A percentile compares a stretch with the other conserved stretches of the same genome.
These are phyloP conservation scores for Solanum rostratum DNA, from an alignment of 257 asterid genomes.

Conservation along the genomic window DNA sequence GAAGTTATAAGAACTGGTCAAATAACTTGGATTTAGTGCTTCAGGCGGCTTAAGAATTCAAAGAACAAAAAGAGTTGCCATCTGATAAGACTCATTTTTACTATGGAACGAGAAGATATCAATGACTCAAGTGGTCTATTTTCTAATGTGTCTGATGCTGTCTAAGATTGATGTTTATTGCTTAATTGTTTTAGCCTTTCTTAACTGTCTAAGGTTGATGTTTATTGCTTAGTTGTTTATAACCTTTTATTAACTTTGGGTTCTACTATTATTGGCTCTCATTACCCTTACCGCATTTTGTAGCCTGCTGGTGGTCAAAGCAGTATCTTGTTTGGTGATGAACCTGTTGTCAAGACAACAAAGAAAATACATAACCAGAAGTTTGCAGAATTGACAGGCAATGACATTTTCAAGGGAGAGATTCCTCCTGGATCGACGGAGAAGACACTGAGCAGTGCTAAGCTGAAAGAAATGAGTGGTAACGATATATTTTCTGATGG, in stretches of 20 bases:
- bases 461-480: slow-evolving; percentile 86
- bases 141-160: not conserved
- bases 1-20: not conserved
- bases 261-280: not conserved
- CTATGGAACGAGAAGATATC: not conserved
- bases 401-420: slow-evolving; percentile 85
- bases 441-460: slow-evolving; percentile 68
- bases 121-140: not conserved
- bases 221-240: not conserved
- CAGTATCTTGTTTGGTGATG: slow-evolving; percentile 68
- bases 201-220: not conserved
- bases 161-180: not conserved
- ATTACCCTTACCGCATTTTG: not conserved
- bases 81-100: not conserved
- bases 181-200: not conserved
- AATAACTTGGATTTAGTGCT: not conserved
- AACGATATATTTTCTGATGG: slow-evolving; percentile 73
- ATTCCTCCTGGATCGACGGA: slow-evolving; percentile 62
- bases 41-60: not conserved
- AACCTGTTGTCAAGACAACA: slow-evolving; percentile 46
- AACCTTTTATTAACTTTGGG: not conserved
- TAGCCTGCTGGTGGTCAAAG: slow-evolving; percentile 98
- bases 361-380: slow-evolving; percentile 81
- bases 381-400: slow-evolving; percentile 80
- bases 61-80: not conserved